Conservation (phyloP, 2,329 filamentous ascomycete species). For the Cladophialophora chaetospira region DNA sequence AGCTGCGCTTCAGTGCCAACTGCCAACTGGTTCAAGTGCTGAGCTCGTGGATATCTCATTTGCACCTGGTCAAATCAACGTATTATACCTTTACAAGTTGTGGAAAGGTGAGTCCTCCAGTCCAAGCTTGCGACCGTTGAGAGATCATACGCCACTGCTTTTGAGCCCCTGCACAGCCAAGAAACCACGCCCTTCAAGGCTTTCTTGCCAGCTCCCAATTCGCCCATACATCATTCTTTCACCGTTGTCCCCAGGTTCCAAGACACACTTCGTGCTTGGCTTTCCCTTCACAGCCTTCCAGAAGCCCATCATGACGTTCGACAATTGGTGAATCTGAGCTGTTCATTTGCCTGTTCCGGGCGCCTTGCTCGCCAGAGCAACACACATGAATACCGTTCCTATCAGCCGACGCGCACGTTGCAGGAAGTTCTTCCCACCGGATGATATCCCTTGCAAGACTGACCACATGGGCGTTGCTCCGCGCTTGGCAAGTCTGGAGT, state of each 20-base stretch:
- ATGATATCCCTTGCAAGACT: not conserved
- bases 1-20: not conserved
- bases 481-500: not conserved
- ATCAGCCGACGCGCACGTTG: not conserved
- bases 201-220: not conserved
- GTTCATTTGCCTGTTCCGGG: not conserved
- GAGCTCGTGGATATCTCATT: not conserved
- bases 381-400: constrained; percentile 4
- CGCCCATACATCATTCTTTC: not conserved
- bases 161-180: constrained; percentile 10
- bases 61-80: not conserved
- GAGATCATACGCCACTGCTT: not conserved
- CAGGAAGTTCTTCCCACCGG: constrained; percentile 6
- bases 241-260: constrained; percentile 7
- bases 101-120: not conserved
- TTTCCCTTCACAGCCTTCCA: not conserved
- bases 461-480: not conserved
- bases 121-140: not conserved
- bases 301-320: constrained; percentile 7
- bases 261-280: constrained; percentile 9
- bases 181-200: not conserved
- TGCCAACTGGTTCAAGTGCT: not conserved
- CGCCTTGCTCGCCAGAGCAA: not conserved
- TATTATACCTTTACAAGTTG: not conserved
- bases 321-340: not conserved